Conservation (phyloP, 140 eudicot genomes). For the Erigeron philadelphicus region DNA sequence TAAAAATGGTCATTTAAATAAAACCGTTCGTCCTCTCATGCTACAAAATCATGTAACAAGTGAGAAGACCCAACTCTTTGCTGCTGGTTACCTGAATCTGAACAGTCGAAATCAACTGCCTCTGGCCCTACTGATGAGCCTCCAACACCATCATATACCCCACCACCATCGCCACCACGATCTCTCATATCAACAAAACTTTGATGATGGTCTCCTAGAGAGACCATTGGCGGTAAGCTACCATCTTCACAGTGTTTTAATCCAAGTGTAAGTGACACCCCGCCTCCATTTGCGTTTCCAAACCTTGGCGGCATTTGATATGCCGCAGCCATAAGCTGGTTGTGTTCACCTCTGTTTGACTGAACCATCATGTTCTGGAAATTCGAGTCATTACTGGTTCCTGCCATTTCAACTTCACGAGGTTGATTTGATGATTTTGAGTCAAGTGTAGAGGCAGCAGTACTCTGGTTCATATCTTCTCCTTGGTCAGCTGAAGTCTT, state of each 20-base stretch:
- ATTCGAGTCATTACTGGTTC: constrained; percentile 27
- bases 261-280: constrained; percentile 75
- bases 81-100: constrained; percentile 51
- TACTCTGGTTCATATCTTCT: constrained; percentile 42
- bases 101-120: constrained; percentile 45
- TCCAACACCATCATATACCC: constrained; percentile 23
- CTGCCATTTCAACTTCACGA: constrained; percentile 34
- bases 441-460: constrained; percentile 38
- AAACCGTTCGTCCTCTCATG: constrained; percentile 34
- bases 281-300: constrained; percentile 40
- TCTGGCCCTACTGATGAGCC: constrained; percentile 44
- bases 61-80: constrained; percentile 60
- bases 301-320: constrained; percentile 54
- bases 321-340: constrained; percentile 45
- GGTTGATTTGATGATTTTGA: constrained; percentile 33
- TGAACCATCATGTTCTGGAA: constrained; percentile 34
- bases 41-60: constrained; percentile 68
- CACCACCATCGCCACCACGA: constrained; percentile 26
- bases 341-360: constrained; percentile 31
- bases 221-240: constrained; percentile 36
- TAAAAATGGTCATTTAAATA: constrained; percentile 24
- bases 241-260: constrained; percentile 63
- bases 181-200: constrained; percentile 35
- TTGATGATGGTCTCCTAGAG: constrained; percentile 34
- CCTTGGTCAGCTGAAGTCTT: constrained; percentile 40